phyloP scores from a whole-genome alignment of 1,139 yeast species.

The Sugiyamaella neomexicana region DNA sequence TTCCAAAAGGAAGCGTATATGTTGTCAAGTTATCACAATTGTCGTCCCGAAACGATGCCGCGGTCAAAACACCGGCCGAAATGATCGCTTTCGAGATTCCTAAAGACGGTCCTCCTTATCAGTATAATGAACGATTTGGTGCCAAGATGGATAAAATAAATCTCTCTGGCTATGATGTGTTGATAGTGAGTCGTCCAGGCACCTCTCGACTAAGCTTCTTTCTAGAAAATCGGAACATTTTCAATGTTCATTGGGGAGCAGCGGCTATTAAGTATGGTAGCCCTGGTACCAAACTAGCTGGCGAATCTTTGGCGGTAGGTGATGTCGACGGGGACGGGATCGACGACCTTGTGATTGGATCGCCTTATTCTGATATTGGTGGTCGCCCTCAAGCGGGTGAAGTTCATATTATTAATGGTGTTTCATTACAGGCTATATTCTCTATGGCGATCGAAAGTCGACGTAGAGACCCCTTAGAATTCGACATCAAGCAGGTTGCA shows the following conservation, averaged over 20 bases:
- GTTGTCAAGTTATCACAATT: conserved; percentile 23
- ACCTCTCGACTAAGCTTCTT: conserved; percentile 36
- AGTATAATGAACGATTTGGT: conserved; percentile 36
- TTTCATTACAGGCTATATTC: conserved; percentile 26
- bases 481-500: conserved; percentile 34
- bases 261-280: conserved; percentile 40
- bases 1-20: conserved; percentile 30
- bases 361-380: conserved; percentile 44
- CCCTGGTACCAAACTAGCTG: conserved; percentile 44
- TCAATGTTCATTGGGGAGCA: conserved; percentile 26
- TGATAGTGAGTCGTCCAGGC: conserved; percentile 42
- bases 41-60: not conserved
- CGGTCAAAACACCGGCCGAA: conserved; percentile 2
- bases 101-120: conserved; percentile 2
- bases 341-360: conserved; percentile 48
- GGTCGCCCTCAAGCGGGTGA: conserved; percentile 45
- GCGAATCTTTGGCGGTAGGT: conserved; percentile 36
- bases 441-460: conserved; percentile 40
- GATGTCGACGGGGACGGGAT: conserved; percentile 43
- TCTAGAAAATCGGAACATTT: conserved; percentile 31
- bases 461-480: conserved; percentile 15
- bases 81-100: conserved; percentile 13
- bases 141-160: conserved; percentile 30
- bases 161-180: conserved; percentile 28
- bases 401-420: conserved; percentile 44